Percentiles rank a stretch among this genome's conserved stretches.
Conservation (phyloP, 2,329 filamentous ascomycete genomes). For the Massarina eburnea region DNA sequence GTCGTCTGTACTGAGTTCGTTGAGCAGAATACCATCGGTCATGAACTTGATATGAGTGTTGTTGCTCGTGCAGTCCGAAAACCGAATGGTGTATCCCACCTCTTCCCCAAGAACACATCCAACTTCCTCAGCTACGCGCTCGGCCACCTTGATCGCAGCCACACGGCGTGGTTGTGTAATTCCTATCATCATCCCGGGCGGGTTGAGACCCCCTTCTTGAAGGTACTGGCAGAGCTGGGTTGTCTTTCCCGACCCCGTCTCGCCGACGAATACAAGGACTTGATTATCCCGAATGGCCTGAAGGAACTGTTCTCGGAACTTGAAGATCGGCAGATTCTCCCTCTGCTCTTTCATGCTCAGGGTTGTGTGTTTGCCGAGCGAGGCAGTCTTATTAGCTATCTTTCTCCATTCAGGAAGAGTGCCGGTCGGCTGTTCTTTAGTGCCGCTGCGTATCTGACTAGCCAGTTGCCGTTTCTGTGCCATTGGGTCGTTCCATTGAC, state of each 20-base stretch:
- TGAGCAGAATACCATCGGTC: slow-evolving; percentile 97
- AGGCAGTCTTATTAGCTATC: slow-evolving; percentile 75
- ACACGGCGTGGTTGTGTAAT: slow-evolving; percentile 97
- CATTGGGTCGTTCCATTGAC: slow-evolving; percentile 98
- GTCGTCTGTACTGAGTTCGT: slow-evolving; percentile 96
- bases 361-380: slow-evolving; percentile 81
- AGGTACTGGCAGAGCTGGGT: slow-evolving; percentile 95
- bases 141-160: slow-evolving; percentile 96
- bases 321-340: slow-evolving; percentile 84
- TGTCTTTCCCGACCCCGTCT: slow-evolving; percentile 96
- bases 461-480: slow-evolving; percentile 87
- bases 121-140: slow-evolving; percentile 96
- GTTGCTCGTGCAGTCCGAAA: slow-evolving; percentile 88
- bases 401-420: slow-evolving; percentile 91
- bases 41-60: slow-evolving; percentile 98
- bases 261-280: slow-evolving; percentile 91
- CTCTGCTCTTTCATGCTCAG: slow-evolving; percentile 95
- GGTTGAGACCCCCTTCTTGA: slow-evolving; percentile 81
- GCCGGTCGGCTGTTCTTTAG: slow-evolving; percentile 61
- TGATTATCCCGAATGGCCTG: slow-evolving; percentile 87
- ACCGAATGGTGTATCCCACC: slow-evolving; percentile 98
- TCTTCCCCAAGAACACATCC: slow-evolving; percentile 91
- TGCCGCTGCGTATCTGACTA: slow-evolving; percentile 73
- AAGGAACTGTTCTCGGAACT: slow-evolving; percentile 83
- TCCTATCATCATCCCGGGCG: slow-evolving; percentile 83